These are phyloP conservation scores for Tolypocladium inflatum DNA, from an alignment of 2,329 filamentous ascomycete species.

Conservation along the genomic window DNA sequence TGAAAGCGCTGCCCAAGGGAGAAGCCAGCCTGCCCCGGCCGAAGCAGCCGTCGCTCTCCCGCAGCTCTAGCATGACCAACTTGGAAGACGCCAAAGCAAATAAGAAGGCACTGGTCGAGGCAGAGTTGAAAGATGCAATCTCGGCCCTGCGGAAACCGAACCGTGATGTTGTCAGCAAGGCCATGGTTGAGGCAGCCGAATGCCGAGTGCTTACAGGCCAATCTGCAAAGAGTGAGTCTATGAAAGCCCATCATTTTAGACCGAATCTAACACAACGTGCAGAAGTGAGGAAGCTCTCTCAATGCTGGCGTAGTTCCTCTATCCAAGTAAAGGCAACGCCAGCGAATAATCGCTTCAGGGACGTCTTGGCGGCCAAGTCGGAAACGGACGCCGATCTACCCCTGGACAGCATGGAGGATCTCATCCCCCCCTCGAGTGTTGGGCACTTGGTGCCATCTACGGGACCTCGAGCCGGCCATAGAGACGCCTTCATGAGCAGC, in stretches of 20 bases:
- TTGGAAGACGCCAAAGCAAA: slow-evolving; percentile 47
- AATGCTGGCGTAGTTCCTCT: slow-evolving; percentile 24
- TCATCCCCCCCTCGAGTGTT: slow-evolving; percentile 27
- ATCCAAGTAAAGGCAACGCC: slow-evolving; percentile 50
- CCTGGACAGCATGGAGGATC: slow-evolving; percentile 15
- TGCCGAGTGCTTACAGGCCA: slow-evolving; percentile 41
- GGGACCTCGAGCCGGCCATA: slow-evolving; percentile 20
- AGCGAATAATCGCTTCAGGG: slow-evolving; percentile 42
- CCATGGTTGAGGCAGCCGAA: slow-evolving; percentile 58
- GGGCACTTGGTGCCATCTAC: slow-evolving; percentile 32
- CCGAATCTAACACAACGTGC: slow-evolving; percentile 17
- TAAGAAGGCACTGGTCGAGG: slow-evolving; percentile 58
- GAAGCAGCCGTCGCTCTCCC: slow-evolving; percentile 27
- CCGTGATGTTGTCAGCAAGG: slow-evolving; percentile 56
- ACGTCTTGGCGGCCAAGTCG: slow-evolving; percentile 30
- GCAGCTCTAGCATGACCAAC: slow-evolving; percentile 38
- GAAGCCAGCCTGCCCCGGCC: slow-evolving; percentile 26
- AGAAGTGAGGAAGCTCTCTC: slow-evolving; percentile 45
- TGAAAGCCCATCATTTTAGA: neutral
- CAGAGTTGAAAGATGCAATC: slow-evolving; percentile 66
- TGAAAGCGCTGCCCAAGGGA: slow-evolving; percentile 38
- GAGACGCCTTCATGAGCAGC: slow-evolving; percentile 18
- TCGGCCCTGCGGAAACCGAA: slow-evolving; percentile 67
- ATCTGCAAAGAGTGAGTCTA: slow-evolving; percentile 36
- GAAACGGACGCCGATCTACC: slow-evolving; percentile 11